Base-by-base conservation (phyloP, 345 rosid genomes). In the Dipteronia dyeriana region DNA sequence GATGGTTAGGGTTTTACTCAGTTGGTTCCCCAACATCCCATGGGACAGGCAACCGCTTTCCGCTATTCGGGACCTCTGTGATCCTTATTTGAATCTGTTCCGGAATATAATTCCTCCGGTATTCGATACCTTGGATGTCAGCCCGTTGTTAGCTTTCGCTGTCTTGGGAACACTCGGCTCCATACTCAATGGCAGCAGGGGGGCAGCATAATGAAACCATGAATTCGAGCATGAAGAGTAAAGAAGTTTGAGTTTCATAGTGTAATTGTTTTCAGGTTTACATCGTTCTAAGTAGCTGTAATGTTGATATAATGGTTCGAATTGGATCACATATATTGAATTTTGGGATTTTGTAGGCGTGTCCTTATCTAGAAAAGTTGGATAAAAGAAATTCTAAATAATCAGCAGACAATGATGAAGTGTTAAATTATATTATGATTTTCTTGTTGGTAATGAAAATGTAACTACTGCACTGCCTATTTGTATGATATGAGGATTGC, bases 1-100 rank as follows among this genome's bases (percentile, higher is more conserved):
- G 83, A 86, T 93, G 98, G 92, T 95, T 60, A 86, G 98, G 87
- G 99, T 95, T 59, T 85, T 95, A 81, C 92, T 93, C 14, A 91
- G 98, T 79, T 95, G 97, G 99, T 95, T 95, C 81, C 99, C 98
- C 0, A 95, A 95, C 77, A 90, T 91, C 4, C 97, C 96, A 0
- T 93, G 97, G 99, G 97, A 95, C 60, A 82, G 92, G 29, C 98
- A 91, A 85, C 97, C 98, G 0, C 77, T 93, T 34, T 87, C 94
- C 6, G 98, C 97, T 1, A 89, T 93, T 6, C 85, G 97, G 76
- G 98, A 91, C 84, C 86, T 93, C 0, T 93, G 96, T 9, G 99
- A 93, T 79, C 99, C 97, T 4, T 93, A 95, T 57, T 80, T 95
- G 76, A 93, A 91, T 81, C 84, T 95, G 83, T 95, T 95, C 70